These are phyloP conservation scores for Cryphonectria nitschkei DNA, from an alignment of 2,329 filamentous ascomycete species.

Conservation along the genomic window DNA sequence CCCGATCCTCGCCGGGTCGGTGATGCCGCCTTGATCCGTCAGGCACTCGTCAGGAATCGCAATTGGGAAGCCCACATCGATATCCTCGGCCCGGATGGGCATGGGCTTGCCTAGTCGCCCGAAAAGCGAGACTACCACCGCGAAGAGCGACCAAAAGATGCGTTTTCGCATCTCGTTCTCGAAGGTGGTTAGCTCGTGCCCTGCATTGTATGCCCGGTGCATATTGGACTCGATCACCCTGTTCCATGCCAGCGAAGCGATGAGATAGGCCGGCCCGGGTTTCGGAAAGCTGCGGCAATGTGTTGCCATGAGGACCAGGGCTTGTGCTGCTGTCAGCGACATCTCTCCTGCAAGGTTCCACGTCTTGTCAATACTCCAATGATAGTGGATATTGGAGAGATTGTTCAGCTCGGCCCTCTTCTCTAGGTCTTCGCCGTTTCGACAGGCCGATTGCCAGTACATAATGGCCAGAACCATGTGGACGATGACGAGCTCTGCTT, in stretches of 20 bases:
- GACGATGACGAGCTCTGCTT: conserved; percentile 69
- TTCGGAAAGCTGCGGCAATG: conserved; percentile 80
- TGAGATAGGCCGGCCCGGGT: conserved; percentile 72
- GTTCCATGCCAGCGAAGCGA: conserved; percentile 66
- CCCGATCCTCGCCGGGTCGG: conserved; percentile 53
- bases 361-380: conserved; percentile 72
- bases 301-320: conserved; percentile 69
- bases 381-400: conserved; percentile 76
- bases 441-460: conserved; percentile 74
- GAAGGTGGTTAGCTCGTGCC: conserved; percentile 54
- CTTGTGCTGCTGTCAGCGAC: conserved; percentile 71
- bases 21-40: conserved; percentile 65
- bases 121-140: conserved; percentile 68
- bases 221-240: conserved; percentile 76
- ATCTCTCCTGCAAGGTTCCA: conserved; percentile 65
- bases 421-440: conserved; percentile 63
- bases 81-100: conserved; percentile 72
- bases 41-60: conserved; percentile 72
- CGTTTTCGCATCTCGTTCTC: conserved; percentile 78
- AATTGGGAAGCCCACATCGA: conserved; percentile 78
- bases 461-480: conserved; percentile 82
- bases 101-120: conserved; percentile 80
- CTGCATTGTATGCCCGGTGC: conserved; percentile 67
- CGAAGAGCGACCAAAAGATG: conserved; percentile 74
- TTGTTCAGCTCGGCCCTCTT: conserved; percentile 61